Evolutionary conservation across 805 yeast genomes (phyloP).

Genomic region (Yamadazyma laniorum): DNA sequence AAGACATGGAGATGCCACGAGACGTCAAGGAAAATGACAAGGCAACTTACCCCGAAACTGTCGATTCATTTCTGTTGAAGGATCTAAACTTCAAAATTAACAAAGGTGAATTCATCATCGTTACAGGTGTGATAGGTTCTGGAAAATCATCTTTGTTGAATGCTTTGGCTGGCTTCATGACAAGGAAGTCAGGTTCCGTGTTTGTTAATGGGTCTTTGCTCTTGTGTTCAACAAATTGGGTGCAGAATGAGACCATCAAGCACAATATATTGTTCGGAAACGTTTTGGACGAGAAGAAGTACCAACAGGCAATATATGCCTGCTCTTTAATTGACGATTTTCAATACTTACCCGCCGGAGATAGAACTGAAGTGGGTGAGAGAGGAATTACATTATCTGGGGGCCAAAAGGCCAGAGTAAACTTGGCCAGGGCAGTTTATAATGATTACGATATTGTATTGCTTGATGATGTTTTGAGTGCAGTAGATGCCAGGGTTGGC

Average conservation of each 20-base stretch:
- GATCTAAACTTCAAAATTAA: slow-evolving; percentile 13
- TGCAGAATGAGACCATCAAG: slow-evolving; percentile 32
- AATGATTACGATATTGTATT: slow-evolving; percentile 28
- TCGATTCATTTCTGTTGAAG: slow-evolving; percentile 6
- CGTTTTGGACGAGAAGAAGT: slow-evolving; percentile 20
- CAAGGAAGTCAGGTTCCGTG: slow-evolving; percentile 26
- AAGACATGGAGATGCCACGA: slow-evolving; percentile 13
- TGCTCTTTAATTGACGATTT: slow-evolving; percentile 31
- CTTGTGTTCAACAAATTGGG: slow-evolving; percentile 34
- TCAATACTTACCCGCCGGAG: slow-evolving; percentile 31
- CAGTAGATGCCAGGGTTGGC: slow-evolving; percentile 40
- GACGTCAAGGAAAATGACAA: slow-evolving; percentile 5
- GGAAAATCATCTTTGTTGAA: slow-evolving; percentile 36
- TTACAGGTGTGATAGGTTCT: slow-evolving; percentile 37
- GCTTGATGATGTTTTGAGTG: slow-evolving; percentile 34
- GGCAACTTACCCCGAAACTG: slow-evolving; percentile 1
- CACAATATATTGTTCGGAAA: slow-evolving; percentile 32
- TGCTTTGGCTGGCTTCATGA: slow-evolving; percentile 41
- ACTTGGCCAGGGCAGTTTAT: slow-evolving; percentile 36
- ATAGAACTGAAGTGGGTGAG: slow-evolving; percentile 36
- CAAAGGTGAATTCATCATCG: slow-evolving; percentile 33
- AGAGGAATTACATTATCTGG: slow-evolving; percentile 38
- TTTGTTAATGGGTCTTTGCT: slow-evolving; percentile 26
- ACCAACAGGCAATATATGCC: slow-evolving; percentile 23
- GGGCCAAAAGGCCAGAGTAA: slow-evolving; percentile 37